phyloP scores from a whole-genome alignment of 108 stramenopile species.

The Skeletonema potamos region DNA sequence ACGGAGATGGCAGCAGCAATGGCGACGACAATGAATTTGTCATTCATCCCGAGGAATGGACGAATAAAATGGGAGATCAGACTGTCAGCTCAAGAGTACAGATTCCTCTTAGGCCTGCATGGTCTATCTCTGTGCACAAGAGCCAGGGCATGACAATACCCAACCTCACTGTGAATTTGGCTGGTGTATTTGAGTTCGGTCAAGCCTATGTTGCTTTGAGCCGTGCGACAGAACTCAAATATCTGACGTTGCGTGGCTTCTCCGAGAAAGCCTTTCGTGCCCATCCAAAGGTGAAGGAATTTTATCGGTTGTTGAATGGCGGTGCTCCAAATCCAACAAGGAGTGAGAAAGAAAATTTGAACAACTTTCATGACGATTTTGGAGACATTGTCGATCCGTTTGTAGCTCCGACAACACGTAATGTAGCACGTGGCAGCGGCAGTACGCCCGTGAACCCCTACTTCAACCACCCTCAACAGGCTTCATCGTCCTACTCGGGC shows the following conservation, averaged over 20 bases:
- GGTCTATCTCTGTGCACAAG: conserved; percentile 84
- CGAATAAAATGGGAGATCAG: conserved; percentile 43
- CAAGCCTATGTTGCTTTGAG: conserved; percentile 93
- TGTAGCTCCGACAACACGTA: not conserved
- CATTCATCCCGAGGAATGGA: conserved; percentile 47
- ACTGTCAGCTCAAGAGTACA: conserved; percentile 46
- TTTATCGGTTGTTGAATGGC: conserved; percentile 6
- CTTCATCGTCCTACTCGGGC: not conserved
- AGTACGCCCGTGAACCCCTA: conserved; percentile 2
- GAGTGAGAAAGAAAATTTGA: not conserved
- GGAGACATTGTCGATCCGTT: not conserved
- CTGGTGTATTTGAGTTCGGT: conserved; percentile 85
- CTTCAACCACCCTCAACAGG: not conserved
- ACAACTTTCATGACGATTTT: not conserved
- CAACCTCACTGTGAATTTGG: conserved; percentile 76
- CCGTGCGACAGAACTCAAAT: conserved; percentile 60
- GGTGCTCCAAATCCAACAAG: not conserved
- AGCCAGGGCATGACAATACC: conserved; percentile 75
- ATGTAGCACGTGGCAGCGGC: not conserved
- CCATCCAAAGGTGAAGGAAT: conserved; percentile 46
- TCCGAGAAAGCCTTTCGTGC: conserved; percentile 50
- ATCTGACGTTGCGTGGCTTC: conserved; percentile 64
- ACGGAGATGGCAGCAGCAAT: conserved; percentile 4
- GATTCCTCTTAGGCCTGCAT: conserved; percentile 72
- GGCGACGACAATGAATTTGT: conserved; percentile 30